phyloP scores from a whole-genome alignment of 2,329 filamentous ascomycete species.

The Didymella segeticola region DNA sequence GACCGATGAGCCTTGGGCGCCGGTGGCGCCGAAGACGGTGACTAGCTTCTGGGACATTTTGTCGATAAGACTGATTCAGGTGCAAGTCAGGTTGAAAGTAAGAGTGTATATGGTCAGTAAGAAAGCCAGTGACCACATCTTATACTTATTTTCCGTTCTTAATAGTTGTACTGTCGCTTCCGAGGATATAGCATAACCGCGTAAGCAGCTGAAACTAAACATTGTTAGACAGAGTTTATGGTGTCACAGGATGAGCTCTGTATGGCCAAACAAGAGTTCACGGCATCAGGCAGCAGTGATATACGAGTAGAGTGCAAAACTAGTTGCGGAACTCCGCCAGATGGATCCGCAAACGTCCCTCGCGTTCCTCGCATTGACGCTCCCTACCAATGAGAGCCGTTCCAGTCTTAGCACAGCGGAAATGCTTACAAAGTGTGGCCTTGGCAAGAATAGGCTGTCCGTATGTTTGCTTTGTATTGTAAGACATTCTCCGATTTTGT shows the following conservation, averaged over 20 bases:
- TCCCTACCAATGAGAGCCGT: neutral
- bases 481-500: too few relatives aligned
- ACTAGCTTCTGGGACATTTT: slow-evolving; percentile 36
- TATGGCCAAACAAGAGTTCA: neutral
- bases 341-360: neutral
- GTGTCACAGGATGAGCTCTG: neutral
- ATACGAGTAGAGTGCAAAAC: neutral
- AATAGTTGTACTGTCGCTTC: neutral
- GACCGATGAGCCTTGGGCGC: slow-evolving; percentile 52
- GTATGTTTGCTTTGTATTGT: neutral
- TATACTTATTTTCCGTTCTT: neutral
- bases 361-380: neutral
- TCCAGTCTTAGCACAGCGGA: neutral
- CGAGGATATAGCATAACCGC: neutral
- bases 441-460: neutral
- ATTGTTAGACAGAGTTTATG: neutral
- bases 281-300: neutral
- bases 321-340: neutral
- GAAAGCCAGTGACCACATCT: neutral
- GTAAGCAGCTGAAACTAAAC: neutral
- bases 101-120: neutral
- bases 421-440: neutral
- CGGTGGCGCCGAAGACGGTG: slow-evolving; percentile 49
- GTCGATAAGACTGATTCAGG: fast-evolving
- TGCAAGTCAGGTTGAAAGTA: too few relatives aligned